These are phyloP conservation scores for Hirsutella thompsonii DNA, from an alignment of 2,329 filamentous ascomycete genomes.

Conservation along the genomic window DNA sequence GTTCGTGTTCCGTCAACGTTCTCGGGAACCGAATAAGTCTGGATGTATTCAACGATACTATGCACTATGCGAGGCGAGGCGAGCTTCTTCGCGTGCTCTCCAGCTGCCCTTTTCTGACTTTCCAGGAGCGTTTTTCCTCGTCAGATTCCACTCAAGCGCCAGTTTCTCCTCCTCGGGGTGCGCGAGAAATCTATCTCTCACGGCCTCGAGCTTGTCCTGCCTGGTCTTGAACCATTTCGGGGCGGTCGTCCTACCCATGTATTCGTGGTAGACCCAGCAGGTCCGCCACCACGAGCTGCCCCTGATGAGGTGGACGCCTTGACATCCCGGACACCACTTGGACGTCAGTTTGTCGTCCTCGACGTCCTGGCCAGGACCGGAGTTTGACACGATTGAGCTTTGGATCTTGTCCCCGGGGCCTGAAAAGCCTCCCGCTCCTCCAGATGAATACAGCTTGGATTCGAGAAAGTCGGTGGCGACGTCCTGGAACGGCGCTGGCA, in stretches of 20 bases:
- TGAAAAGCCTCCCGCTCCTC: not conserved
- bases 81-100: too few species aligned
- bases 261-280: slow-evolving; percentile 1
- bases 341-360: too few species aligned
- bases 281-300: not conserved
- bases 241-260: not conserved
- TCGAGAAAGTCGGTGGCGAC: not conserved
- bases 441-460: not conserved
- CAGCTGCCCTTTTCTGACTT: too few species aligned
- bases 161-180: not conserved
- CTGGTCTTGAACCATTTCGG: not conserved
- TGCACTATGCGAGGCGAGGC: too few species aligned
- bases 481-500: not conserved
- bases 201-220: not conserved
- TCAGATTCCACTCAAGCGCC: not conserved
- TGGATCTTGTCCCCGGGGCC: not conserved
- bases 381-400: not conserved
- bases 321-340: slow-evolving; percentile 1
- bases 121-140: not conserved
- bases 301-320: not conserved
- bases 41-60: too few species aligned
- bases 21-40: too few species aligned
- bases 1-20: too few species aligned
- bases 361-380: not conserved
- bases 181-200: not conserved